Evolutionary conservation across 768 basidiomycete genomes (phyloP).

Genomic region (Russula olivacea): DNA sequence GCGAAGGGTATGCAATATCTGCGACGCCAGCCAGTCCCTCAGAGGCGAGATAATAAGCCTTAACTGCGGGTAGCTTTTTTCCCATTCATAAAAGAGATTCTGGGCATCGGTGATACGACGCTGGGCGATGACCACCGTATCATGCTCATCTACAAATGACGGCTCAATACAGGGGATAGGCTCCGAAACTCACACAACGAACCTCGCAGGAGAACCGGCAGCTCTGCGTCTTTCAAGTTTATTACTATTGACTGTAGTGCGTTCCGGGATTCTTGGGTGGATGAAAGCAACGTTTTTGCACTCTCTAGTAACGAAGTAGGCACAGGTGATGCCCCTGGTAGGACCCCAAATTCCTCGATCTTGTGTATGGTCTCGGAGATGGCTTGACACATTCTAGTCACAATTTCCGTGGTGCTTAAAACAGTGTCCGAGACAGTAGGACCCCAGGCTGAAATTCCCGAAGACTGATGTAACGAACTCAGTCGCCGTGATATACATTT

Average conservation of each 20-base stretch:
- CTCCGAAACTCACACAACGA: neutral
- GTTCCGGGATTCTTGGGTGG: constrained; percentile 2
- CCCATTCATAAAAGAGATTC: constrained; percentile 17
- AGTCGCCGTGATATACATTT: constrained; percentile 5
- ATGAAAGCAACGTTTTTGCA: constrained; percentile 3
- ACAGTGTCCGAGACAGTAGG: neutral
- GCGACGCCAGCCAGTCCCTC: constrained; percentile 30
- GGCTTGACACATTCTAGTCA: constrained; percentile 17
- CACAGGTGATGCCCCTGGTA: constrained; percentile 8
- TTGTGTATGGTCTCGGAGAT: constrained; percentile 17
- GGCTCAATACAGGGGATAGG: neutral
- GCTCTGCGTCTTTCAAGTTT: neutral
- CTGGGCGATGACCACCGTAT: constrained; percentile 5
- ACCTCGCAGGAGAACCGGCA: constrained; percentile 17
- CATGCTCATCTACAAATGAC: constrained; percentile 15
- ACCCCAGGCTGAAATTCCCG: constrained; percentile 9
- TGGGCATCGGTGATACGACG: constrained; percentile 4
- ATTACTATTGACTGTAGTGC: constrained; percentile 1
- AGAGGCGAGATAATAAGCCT: constrained; percentile 33
- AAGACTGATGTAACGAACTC: constrained; percentile 24
- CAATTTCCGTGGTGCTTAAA: neutral
- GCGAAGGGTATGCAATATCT: neutral
- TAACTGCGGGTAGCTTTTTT: constrained; percentile 26
- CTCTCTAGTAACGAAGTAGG: constrained; percentile 10
- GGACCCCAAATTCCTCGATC: constrained; percentile 4